These are phyloP conservation scores for Botrytis paeoniae DNA, from an alignment of 2,329 filamentous ascomycete species.

Conservation along the genomic window DNA sequence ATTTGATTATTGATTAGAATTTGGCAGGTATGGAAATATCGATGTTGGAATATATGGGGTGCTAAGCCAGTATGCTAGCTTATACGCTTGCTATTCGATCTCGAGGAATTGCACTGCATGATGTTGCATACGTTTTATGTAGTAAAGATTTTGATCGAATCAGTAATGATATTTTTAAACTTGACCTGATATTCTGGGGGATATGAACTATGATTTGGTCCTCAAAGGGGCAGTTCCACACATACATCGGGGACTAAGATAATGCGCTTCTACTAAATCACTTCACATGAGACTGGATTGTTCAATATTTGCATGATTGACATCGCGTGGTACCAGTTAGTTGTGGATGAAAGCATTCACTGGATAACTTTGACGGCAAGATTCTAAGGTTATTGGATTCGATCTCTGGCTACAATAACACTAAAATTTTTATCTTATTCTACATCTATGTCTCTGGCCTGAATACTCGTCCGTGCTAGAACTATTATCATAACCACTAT, in stretches of 20 bases:
- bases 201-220: neutral
- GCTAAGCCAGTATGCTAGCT: too few relatives aligned
- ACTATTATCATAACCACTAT: neutral
- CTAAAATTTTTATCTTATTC: neutral
- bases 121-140: neutral
- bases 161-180: neutral
- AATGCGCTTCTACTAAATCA: neutral
- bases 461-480: neutral
- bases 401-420: neutral
- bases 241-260: rapidly evolving
- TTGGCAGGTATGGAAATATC: too few relatives aligned
- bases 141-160: neutral
- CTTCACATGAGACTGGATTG: neutral
- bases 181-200: neutral
- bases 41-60: too few relatives aligned
- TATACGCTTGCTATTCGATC: too few relatives aligned
- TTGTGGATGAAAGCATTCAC: neutral
- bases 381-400: neutral
- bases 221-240: neutral
- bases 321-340: too few relatives aligned
- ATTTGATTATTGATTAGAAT: too few relatives aligned
- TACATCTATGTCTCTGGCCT: neutral
- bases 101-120: neutral
- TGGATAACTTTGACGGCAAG: neutral
- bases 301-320: too few relatives aligned